Conservation (phyloP, 305 asterid genomes). For the Coffea humblotiana region DNA sequence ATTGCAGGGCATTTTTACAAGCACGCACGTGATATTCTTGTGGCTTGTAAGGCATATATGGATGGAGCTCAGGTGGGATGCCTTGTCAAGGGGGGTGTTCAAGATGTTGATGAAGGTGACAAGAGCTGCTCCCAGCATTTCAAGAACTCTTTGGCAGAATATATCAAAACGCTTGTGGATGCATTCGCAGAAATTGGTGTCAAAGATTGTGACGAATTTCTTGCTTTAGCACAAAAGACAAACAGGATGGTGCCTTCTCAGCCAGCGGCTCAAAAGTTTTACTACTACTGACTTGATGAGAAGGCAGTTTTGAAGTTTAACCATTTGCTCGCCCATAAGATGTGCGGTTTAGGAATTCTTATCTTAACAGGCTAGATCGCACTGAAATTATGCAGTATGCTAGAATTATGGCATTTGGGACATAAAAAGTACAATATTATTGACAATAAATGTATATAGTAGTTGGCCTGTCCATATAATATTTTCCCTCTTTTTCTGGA, state of each 20-base stretch:
- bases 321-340: slow-evolving; percentile 1
- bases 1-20: slow-evolving; percentile 68
- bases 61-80: slow-evolving; percentile 90
- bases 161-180: slow-evolving; percentile 42
- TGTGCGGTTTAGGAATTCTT: neutral
- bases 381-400: slow-evolving; percentile 3
- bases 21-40: slow-evolving; percentile 54
- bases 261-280: neutral
- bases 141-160: slow-evolving; percentile 38
- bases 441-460: slow-evolving; percentile 18
- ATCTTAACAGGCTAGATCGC: neutral
- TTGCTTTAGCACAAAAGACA: slow-evolving; percentile 38
- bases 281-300: neutral
- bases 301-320: neutral
- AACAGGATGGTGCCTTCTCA: slow-evolving; percentile 21
- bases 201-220: slow-evolving; percentile 63
- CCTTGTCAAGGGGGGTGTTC: slow-evolving; percentile 71
- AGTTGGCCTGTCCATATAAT: neutral
- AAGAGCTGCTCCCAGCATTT: slow-evolving; percentile 61
- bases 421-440: neutral
- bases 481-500: neutral
- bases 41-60: slow-evolving; percentile 74
- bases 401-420: neutral
- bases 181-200: slow-evolving; percentile 57
- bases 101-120: slow-evolving; percentile 64